Evolutionary conservation across 495 filamentous ascomycete genomes (phyloP), one percentile per base, ranked within the genome.

Genomic region (Thermochaetoides thermophila): DNA sequence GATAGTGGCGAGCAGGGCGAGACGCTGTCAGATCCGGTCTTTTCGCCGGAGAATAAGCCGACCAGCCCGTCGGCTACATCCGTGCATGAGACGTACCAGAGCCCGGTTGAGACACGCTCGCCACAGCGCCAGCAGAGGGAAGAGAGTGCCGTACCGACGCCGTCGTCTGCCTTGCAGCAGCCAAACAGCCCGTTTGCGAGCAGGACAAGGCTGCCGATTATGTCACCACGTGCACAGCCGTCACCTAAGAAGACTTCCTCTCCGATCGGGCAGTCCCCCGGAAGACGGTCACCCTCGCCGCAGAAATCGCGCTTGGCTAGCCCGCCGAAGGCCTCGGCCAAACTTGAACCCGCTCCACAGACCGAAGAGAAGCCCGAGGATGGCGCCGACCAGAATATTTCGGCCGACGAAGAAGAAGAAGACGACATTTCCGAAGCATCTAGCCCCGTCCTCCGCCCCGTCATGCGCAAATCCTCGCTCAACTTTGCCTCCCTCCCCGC

Each of bases 401-500:
- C 69, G 17, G 53, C 58, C 12, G 53, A 47, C 14, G 52, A 63
- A 20, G 64, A 63, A 27, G 64, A 61, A 15, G 64, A 63, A 7
- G 48, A 52, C 24, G 69, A 67, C 1, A 59, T 58, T 20, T 69
- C 65, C 8, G 66, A 61, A 17, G 52, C 43, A 20, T 68, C 57
- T 27, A 69, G 64, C 40, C 65, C 65, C 1, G 59, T 67, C 27
- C n/a, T n/a, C n/a, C 39, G 60, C 36, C 61, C 59, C n/a, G 31
- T 60, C 29, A 53, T 91, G 31, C 78, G 87, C 21, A 94, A 94
- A 62, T 94, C 84, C 54, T 95, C 87, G 45, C 65, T 96, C 31
- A 86, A 75, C 31, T 95, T 97, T 56, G 80, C 91, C 9, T 81
- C 89, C 3, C 63, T 97, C 3, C 89, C 89, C 31, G 82, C 86